These are phyloP conservation scores for Neobulgaria alba DNA, from an alignment of 2,329 filamentous ascomycete genomes.

Conservation along the genomic window DNA sequence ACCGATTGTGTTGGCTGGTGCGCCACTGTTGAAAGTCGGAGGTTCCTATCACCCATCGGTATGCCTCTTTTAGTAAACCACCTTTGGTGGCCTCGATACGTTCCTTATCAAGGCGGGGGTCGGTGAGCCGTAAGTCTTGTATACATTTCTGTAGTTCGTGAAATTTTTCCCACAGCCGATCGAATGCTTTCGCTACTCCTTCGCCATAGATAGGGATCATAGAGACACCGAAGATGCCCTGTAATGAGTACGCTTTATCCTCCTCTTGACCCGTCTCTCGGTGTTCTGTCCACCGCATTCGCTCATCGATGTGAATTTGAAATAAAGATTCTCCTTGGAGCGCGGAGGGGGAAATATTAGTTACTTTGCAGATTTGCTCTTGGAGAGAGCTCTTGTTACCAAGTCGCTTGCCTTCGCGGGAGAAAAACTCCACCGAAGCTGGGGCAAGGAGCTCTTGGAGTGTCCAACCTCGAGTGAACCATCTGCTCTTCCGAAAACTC, in stretches of 20 bases:
- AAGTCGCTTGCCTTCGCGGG: conserved; percentile 5
- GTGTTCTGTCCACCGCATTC: conserved; percentile 33
- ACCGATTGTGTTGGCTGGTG: conserved; percentile 12
- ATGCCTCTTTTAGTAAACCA: conserved; percentile 24
- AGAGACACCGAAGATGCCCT: conserved; percentile 35
- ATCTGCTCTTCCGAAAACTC: conserved; percentile 6
- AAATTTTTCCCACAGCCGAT: conserved; percentile 16
- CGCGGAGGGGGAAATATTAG: conserved; percentile 3
- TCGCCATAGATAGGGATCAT: conserved; percentile 32
- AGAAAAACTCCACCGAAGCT: conserved; percentile 7
- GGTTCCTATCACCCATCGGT: conserved; percentile 29
- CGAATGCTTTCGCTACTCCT: conserved; percentile 25
- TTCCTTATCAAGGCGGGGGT: conserved; percentile 10
- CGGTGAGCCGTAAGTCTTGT: conserved; percentile 7
- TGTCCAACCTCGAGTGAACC: conserved; percentile 9
- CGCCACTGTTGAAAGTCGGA: conserved; percentile 24
- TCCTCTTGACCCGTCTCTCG: conserved; percentile 26
- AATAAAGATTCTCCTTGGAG: conserved; percentile 5
- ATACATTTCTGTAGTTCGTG: conserved; percentile 7
- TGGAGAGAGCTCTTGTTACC: conserved; percentile 6
- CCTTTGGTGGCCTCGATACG: conserved; percentile 19
- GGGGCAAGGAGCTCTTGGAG: conserved; percentile 12
- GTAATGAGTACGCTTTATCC: conserved; percentile 3
- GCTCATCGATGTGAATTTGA: conserved; percentile 3
- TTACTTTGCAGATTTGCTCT: conserved; percentile 5